Percentiles rank a stretch among this genome's conserved stretches.
Conservation (phyloP, 2,329 filamentous ascomycete genomes). For the Neoscytalidium dimidiatum region DNA sequence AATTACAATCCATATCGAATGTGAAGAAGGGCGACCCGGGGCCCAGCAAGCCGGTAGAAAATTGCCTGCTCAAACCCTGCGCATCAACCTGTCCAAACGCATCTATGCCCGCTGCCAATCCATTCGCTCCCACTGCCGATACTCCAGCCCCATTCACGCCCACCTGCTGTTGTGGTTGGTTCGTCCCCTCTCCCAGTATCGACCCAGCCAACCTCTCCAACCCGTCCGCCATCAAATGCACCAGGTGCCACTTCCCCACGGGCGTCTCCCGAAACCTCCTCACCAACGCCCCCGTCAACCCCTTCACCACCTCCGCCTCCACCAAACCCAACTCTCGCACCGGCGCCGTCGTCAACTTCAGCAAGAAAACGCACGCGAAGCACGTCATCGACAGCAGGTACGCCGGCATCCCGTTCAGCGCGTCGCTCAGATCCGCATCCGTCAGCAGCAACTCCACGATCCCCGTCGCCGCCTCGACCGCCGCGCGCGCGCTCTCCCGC, state of each 20-base stretch:
- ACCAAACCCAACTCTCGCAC: constrained; percentile 36
- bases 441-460: constrained; percentile 49
- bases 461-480: constrained; percentile 49
- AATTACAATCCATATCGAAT: not conserved
- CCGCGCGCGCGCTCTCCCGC: constrained; percentile 48
- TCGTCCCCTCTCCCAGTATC: not conserved
- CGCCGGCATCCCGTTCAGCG: constrained; percentile 49
- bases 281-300: constrained; percentile 42
- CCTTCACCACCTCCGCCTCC: constrained; percentile 38
- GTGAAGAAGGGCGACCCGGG: not conserved
- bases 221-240: constrained; percentile 50
- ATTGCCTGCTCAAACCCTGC: not conserved
- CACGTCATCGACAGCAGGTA: constrained; percentile 57
- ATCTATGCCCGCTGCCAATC: not conserved
- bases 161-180: not conserved
- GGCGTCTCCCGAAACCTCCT: constrained; percentile 43
- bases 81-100: not conserved
- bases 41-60: not conserved
- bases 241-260: constrained; percentile 49
- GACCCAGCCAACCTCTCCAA: constrained; percentile 32
- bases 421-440: constrained; percentile 45
- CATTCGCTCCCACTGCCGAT: not conserved
- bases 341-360: constrained; percentile 49
- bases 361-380: constrained; percentile 55
- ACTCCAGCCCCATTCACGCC: not conserved